These are phyloP conservation scores for Arthrobotrys megalospora DNA, from an alignment of 2,329 filamentous ascomycete species.

Conservation along the genomic window DNA sequence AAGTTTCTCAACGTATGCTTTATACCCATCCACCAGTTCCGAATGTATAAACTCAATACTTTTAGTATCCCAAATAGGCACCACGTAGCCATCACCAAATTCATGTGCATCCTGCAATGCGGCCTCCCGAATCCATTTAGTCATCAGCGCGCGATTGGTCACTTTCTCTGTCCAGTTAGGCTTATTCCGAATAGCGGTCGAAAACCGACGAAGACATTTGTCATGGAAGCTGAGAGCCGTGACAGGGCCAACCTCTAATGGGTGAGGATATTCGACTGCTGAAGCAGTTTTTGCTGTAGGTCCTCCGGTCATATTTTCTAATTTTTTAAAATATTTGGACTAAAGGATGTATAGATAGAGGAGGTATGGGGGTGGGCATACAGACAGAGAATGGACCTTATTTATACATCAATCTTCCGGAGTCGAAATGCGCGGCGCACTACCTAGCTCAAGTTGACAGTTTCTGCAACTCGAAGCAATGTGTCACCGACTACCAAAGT, in stretches of 20 bases:
- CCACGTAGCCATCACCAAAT: not conserved
- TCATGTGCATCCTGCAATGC: not conserved
- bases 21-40: slow-evolving; percentile 39
- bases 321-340: too few relatives aligned
- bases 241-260: not conserved
- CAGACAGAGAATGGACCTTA: too few relatives aligned
- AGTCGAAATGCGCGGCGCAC: too few relatives aligned
- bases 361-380: too few relatives aligned
- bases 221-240: not conserved
- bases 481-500: not conserved
- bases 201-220: slow-evolving; percentile 18
- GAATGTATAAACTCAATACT: not conserved
- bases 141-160: not conserved
- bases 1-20: slow-evolving; percentile 1
- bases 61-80: not conserved
- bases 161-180: slow-evolving; percentile 30
- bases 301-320: not conserved
- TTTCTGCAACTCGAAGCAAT: not conserved
- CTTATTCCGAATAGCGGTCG: slow-evolving; percentile 2
- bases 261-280: slow-evolving; percentile 1
- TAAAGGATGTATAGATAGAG: too few relatives aligned
- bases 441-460: not conserved
- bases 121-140: slow-evolving; percentile 32
- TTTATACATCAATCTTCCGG: too few relatives aligned
- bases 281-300: not conserved